Percentiles rank a stretch among this genome's conserved stretches.
Conservation (phyloP, 1,139 yeast genomes). For the Suhomyces choctaworum region DNA sequence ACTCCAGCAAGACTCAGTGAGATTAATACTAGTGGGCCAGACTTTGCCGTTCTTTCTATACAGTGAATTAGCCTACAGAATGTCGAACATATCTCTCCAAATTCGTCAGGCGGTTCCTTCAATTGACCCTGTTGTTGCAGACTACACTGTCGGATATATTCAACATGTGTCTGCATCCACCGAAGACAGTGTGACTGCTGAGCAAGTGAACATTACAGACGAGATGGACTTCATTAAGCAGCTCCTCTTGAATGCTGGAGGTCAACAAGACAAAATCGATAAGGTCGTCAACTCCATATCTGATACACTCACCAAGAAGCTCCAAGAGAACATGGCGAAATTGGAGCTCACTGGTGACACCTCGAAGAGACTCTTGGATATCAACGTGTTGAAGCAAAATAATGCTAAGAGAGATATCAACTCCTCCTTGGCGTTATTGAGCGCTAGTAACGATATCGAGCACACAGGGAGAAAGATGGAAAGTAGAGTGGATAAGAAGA, state of each 20-base stretch:
- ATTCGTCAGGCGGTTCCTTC: slow-evolving; percentile 89
- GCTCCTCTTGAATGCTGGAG: slow-evolving; percentile 80
- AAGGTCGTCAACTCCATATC: slow-evolving; percentile 46
- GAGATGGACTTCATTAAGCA: slow-evolving; percentile 68
- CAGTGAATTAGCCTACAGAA: slow-evolving; percentile 16
- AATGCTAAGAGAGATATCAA: slow-evolving; percentile 72
- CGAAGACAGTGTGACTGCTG: slow-evolving; percentile 79
- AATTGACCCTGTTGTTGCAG: slow-evolving; percentile 86
- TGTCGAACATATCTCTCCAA: slow-evolving; percentile 61
- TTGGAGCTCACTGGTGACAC: slow-evolving; percentile 72
- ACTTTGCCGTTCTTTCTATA: too few species aligned
- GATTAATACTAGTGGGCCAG: too few species aligned
- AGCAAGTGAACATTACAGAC: slow-evolving; percentile 60
- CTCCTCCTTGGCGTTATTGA: slow-evolving; percentile 67
- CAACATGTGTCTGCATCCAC: slow-evolving; percentile 74
- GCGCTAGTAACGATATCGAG: slow-evolving; percentile 81
- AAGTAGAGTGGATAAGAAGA: slow-evolving; percentile 92
- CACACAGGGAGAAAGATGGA: slow-evolving; percentile 91
- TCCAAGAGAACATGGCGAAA: slow-evolving; percentile 70
- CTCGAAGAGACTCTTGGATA: slow-evolving; percentile 75
- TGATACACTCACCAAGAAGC: slow-evolving; percentile 53
- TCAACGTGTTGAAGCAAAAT: slow-evolving; percentile 57
- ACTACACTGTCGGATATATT: slow-evolving; percentile 87
- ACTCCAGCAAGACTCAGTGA: too few species aligned
- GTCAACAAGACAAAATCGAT: slow-evolving; percentile 54